Evolutionary conservation across 2,329 filamentous ascomycete species (phyloP).

Genomic region (Fusarium udum): DNA sequence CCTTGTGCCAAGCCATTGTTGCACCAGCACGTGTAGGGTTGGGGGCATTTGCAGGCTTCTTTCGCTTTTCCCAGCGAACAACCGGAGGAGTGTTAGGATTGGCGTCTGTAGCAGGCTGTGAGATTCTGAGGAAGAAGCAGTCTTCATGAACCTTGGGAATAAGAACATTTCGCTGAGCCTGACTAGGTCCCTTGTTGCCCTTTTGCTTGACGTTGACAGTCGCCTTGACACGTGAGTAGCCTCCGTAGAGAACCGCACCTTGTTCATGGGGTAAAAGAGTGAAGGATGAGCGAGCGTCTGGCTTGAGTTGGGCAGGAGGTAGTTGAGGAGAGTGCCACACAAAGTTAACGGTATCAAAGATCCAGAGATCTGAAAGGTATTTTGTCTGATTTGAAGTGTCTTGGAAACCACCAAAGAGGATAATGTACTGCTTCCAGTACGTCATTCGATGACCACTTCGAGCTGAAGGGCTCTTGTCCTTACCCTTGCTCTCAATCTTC

Average conservation of each 20-base stretch:
- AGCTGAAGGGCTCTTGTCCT: slow-evolving; percentile 82
- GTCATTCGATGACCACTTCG: slow-evolving; percentile 96
- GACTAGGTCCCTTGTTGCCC: slow-evolving; percentile 64
- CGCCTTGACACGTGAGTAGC: slow-evolving; percentile 90
- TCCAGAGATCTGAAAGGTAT: slow-evolving; percentile 92
- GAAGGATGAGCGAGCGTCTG: slow-evolving; percentile 90
- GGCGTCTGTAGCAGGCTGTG: slow-evolving; percentile 74
- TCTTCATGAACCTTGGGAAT: slow-evolving; percentile 94
- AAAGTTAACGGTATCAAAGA: slow-evolving; percentile 91
- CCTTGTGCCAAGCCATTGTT: slow-evolving; percentile 95
- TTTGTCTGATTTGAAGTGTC: slow-evolving; percentile 95
- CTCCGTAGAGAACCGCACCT: slow-evolving; percentile 90
- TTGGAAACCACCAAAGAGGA: slow-evolving; percentile 96
- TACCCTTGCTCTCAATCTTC: slow-evolving; percentile 81
- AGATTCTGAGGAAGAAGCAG: slow-evolving; percentile 90
- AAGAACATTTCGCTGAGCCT: slow-evolving; percentile 75
- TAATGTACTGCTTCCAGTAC: slow-evolving; percentile 95
- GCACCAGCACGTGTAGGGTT: slow-evolving; percentile 85
- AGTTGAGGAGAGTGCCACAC: slow-evolving; percentile 82
- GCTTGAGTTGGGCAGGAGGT: slow-evolving; percentile 83
- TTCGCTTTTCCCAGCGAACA: slow-evolving; percentile 91
- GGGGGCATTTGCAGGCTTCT: slow-evolving; percentile 89
- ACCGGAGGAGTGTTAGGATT: slow-evolving; percentile 72
- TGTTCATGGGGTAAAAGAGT: slow-evolving; percentile 89
- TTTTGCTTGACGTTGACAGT: slow-evolving; percentile 66